Conservation (phyloP, 257 asterid genomes). For the Fraxinus americana region DNA sequence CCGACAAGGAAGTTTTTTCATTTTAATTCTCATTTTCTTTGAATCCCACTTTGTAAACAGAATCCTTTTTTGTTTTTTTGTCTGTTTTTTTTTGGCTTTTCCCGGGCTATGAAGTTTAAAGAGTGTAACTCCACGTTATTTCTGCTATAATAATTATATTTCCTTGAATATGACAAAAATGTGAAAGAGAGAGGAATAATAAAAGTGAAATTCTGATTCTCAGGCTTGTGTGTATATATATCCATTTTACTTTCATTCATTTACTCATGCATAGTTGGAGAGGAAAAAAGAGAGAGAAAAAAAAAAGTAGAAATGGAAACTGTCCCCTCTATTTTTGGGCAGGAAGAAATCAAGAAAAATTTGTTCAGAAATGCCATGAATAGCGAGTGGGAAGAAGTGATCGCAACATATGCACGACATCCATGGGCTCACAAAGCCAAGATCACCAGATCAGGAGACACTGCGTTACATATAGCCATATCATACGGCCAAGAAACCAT, state of each 20-base stretch:
- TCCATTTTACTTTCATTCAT: background rate
- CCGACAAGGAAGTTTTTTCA: background rate
- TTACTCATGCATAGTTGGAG: background rate
- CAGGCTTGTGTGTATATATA: background rate
- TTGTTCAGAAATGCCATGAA: conserved; percentile 27
- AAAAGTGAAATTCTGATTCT: background rate
- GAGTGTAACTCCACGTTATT: no score
- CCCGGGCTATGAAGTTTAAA: no score
- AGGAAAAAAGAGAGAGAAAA: background rate
- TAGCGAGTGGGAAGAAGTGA: conserved; percentile 28
- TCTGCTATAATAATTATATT: background rate
- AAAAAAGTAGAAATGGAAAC: background rate
- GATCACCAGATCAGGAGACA: conserved; percentile 33
- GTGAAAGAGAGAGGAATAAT: no score
- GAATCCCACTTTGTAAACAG: background rate
- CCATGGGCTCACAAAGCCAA: background rate
- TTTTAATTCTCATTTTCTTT: no score
- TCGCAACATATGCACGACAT: background rate
- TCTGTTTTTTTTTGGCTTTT: no score
- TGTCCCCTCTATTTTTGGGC: background rate
- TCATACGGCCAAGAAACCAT: conserved; percentile 21
- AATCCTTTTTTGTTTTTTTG: no score
- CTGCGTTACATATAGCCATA: conserved; percentile 37
- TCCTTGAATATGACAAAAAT: background rate
- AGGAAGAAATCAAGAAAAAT: background rate